Evolutionary conservation across 176 grass and related monocot genomes (phyloP).

Genomic region (Puccinellia tenuiflora): DNA sequence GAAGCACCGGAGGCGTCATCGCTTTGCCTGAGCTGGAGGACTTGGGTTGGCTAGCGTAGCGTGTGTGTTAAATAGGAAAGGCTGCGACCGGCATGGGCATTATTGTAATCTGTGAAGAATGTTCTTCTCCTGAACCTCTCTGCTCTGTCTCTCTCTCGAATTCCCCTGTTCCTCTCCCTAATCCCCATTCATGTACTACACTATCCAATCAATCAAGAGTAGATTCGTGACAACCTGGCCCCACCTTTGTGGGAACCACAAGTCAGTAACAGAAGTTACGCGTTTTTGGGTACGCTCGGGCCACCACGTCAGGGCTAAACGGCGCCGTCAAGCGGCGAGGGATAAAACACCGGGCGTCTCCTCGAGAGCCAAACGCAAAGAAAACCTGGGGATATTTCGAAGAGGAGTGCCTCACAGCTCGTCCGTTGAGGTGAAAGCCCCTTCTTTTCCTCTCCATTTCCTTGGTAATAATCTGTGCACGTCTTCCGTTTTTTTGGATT

Average conservation of each 20-base stretch:
- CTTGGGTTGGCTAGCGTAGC: too few species aligned
- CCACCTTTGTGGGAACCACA: not conserved
- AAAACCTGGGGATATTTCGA: not conserved
- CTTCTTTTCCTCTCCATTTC: constrained; percentile 5
- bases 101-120: too few species aligned
- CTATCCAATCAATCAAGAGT: too few species aligned
- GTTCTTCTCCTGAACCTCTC: too few species aligned
- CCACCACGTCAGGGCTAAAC: not conserved
- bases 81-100: too few species aligned
- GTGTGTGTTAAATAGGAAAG: too few species aligned
- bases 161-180: too few species aligned
- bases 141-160: too few species aligned
- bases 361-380: constrained; percentile 5
- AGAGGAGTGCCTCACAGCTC: constrained; percentile 8
- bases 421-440: constrained; percentile 24
- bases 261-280: not conserved
- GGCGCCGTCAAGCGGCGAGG: constrained; percentile 16
- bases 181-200: too few species aligned
- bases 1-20: too few species aligned
- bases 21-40: too few species aligned
- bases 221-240: too few species aligned
- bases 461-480: not conserved
- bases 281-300: not conserved
- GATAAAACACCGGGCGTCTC: constrained; percentile 12
- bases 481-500: not conserved